Evolutionary conservation across 2,329 filamentous ascomycete species (phyloP), one percentile per base, ranked within the genome.

Genomic region (Raffaelea albimanens): DNA sequence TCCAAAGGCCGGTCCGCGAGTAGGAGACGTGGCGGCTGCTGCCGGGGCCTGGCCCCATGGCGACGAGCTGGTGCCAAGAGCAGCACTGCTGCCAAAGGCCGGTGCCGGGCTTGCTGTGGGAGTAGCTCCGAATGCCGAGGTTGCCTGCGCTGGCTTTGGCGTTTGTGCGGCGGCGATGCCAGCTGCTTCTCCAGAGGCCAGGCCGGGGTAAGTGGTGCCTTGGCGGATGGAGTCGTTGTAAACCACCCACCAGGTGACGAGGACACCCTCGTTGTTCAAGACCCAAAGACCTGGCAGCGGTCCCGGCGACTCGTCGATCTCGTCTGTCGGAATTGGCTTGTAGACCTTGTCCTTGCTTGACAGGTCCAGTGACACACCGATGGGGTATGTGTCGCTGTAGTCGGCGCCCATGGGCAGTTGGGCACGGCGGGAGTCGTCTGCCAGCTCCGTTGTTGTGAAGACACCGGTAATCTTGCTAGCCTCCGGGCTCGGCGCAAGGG

Each of bases 181-280:
- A n/a, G n/a, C n/a, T n/a, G n/a, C n/a, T 49, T 71, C 68, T 29
- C 68, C 69, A 40, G 66, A 68, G 38, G 73, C 68, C 53, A 96
- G 70, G 4, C 85, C 86, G 38, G 83, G 76, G 62, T 89, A 97
- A 1, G 79, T 77, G 7, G 78, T 80, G 3, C 82, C 82, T 56
- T 83, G 72, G 50, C 83, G 79, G 52, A 98, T 82, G 2, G 91
- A 89, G 39, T 94, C 88, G 33, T 85, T 80, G 66, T 96, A 96
- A 19, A 97, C 77, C 40, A 97, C 67, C 87, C 91, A 96, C 89
- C 91, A 98, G 13, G 82, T 76, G 41, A 80, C 81, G 16, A 98
- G 70, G 10, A 95, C 68, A 53, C 93, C 93, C 58, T 96, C 87
- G 55, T 95, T 83, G 51, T 94, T 97, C 16, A 98, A 70, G 25